Base-by-base conservation (phyloP, 2,329 filamentous ascomycete species). In the Peltaster fructicola region DNA sequence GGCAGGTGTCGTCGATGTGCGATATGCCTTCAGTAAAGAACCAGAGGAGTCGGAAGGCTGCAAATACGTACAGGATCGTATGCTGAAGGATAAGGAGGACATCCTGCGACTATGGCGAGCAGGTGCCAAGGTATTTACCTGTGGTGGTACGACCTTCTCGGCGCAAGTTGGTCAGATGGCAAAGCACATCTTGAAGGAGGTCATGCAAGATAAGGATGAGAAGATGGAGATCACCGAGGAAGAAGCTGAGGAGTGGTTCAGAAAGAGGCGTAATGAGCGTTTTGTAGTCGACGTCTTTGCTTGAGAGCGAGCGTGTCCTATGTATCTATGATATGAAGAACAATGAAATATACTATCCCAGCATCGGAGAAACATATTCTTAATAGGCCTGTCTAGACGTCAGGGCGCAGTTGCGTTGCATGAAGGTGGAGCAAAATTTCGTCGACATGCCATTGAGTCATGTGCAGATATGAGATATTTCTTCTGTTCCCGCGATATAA, bases 41-140 rank as follows among this genome's bases (percentile, higher is more conserved):
- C 29, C 44, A 3, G 44, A 48, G 4, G 22, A 29, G 25, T 60
- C 60, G 0, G 46, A 56, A 5, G 66, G 61, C 1, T 65, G 52
- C 35, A 54, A 54, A 31, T 57, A 68, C 31, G 59, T 67, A 2
- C 63, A 67, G 34, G 61, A 69, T 23, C 43, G 56, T 8, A 36
- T 69, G 29, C 57, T 55, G 35, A 46, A 50, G 14, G 60, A 68
- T 13, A 41, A 56, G 0, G 45, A 50, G 9, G 53, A 61, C 7
- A 40, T 63, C 2, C 39, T 52, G 6, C 42, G 50, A 13, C 35
- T 67, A 16, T 65, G 61, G 29, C 47, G 54, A 0, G 33, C 45
- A 4, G 61, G 59, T 0, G 63, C 70, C 0, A 63, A 63, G 38
- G 49, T 74, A 1, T 79, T 66, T 38, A 61, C 77, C 2, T 80